These are phyloP conservation scores for Aureobasidium lini DNA, from an alignment of 2,329 filamentous ascomycete species.

Conservation along the genomic window DNA sequence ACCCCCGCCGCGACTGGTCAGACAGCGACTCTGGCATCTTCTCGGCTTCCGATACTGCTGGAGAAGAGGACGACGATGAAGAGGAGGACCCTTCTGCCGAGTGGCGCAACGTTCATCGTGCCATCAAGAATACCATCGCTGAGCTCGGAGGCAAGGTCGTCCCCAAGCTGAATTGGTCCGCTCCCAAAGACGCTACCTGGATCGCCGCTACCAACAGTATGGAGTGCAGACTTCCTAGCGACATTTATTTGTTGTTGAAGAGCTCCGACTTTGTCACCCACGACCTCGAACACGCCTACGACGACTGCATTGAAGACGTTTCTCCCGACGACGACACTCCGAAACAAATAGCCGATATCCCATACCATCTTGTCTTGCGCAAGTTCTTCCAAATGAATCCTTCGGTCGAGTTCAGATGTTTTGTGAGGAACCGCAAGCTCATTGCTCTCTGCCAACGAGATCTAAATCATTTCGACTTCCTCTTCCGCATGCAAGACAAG, in stretches of 20 bases:
- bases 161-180: conserved; percentile 96
- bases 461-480: conserved; percentile 81
- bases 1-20: conserved; percentile 31
- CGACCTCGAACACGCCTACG: conserved; percentile 88
- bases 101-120: conserved; percentile 65
- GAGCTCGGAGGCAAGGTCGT: conserved; percentile 80
- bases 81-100: conserved; percentile 53
- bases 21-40: conserved; percentile 47
- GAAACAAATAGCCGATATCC: conserved; percentile 41
- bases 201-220: conserved; percentile 83
- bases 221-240: conserved; percentile 80
- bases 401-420: conserved; percentile 89
- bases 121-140: conserved; percentile 68
- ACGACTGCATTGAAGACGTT: conserved; percentile 52
- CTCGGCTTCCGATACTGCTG: conserved; percentile 35
- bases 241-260: conserved; percentile 90
- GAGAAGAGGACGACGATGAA: conserved; percentile 41
- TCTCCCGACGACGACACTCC: conserved; percentile 16
- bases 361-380: conserved; percentile 75
- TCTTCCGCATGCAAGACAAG: conserved; percentile 58
- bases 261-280: conserved; percentile 91
- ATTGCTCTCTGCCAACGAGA: conserved; percentile 84
- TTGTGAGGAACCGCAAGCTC: conserved; percentile 74
- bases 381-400: conserved; percentile 86
- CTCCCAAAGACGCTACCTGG: conserved; percentile 92